Conservation (phyloP, 2,329 filamentous ascomycete genomes). For the Albifimbria verrucaria region DNA sequence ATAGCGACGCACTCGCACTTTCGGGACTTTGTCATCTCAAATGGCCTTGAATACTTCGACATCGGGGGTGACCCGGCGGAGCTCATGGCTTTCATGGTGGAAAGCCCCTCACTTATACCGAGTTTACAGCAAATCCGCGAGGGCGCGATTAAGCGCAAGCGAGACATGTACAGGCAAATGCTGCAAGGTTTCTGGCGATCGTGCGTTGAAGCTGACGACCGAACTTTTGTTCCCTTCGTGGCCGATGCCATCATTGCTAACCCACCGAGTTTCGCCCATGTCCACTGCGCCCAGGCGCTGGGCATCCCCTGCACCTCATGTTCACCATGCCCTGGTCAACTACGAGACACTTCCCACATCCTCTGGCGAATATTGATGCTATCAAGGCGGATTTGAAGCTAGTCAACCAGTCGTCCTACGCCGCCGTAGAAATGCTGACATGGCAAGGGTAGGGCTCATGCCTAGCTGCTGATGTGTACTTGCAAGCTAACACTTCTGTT, state of each 20-base stretch:
- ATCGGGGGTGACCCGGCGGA: conserved; percentile 65
- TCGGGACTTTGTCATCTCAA: conserved; percentile 16
- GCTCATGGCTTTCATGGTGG: conserved; percentile 44
- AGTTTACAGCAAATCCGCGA: conserved; percentile 19
- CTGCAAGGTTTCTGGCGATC: conserved; percentile 25
- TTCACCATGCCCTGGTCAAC: background rate
- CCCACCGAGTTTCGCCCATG: conserved; percentile 1
- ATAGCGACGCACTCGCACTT: background rate
- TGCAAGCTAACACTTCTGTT: background rate
- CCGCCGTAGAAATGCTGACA: conserved; percentile 64
- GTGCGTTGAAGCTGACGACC: conserved; percentile 20
- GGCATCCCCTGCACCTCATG: background rate
- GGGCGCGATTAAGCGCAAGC: conserved; percentile 23
- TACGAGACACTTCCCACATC: background rate
- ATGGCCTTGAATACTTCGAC: conserved; percentile 64
- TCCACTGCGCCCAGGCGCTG: conserved; percentile 1
- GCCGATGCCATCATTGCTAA: conserved; percentile 2
- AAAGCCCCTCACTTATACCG: conserved; percentile 26
- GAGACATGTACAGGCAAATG: conserved; percentile 24
- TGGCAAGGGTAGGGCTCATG: conserved; percentile 56
- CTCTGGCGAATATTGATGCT: background rate
- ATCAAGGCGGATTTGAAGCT: background rate
- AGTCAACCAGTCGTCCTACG: conserved; percentile 1
- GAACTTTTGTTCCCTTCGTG: background rate
- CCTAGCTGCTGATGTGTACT: background rate